Evolutionary conservation across 257 asterid genomes (phyloP), one percentile per base, ranked within the genome.

Genomic region (Plectranthus barbatus): DNA sequence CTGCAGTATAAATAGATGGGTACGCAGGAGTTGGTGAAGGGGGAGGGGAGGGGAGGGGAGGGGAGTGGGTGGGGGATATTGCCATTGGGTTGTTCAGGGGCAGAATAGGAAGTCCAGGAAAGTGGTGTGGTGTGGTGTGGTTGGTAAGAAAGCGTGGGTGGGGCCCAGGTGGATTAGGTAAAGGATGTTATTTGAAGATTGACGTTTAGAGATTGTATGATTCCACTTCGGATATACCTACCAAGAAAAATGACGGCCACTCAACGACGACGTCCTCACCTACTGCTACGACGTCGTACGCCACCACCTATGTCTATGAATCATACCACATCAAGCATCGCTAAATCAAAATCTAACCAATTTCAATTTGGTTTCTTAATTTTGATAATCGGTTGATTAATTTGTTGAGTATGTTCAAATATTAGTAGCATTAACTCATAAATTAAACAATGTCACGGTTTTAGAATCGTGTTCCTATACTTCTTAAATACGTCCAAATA

Each of bases 101-200:
- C 44, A 71, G 1, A 19, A 9, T 33, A 17, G 56, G 66, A 56
- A 59, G 73, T 56, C 36, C 19, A 12, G 0, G 39, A 6, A n/a
- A 2, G 6, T 7, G 34, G 6, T 19, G 37, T 4, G 33, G 6
- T 65, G 57, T 48, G 76, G 72, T 71, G 83, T 41, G 80, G 89
- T 86, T 78, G 95, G 92, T 82, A 76, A 77, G 83, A 73, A 48
- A 53, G 66, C 19, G 77, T 59, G 72, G 78, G 55, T 4, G 57
- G 74, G 60, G 29, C 45, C 65, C 65, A 0, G 4, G 29, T 24
- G 60, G 66, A 75, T 56, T 76, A 60, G 84, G 91, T 81, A 65
- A 76, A 55, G 67, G n/a, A 46, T 21, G 67, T 40, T 34, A 11
- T 20, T 47, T 14, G 44, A 57, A 34, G 13, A 9, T 67, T 69